Percentiles rank a stretch among this genome's conserved stretches.
phyloP scores from a whole-genome alignment of 495 filamentous ascomycete species.

The Neurospora sp. region DNA sequence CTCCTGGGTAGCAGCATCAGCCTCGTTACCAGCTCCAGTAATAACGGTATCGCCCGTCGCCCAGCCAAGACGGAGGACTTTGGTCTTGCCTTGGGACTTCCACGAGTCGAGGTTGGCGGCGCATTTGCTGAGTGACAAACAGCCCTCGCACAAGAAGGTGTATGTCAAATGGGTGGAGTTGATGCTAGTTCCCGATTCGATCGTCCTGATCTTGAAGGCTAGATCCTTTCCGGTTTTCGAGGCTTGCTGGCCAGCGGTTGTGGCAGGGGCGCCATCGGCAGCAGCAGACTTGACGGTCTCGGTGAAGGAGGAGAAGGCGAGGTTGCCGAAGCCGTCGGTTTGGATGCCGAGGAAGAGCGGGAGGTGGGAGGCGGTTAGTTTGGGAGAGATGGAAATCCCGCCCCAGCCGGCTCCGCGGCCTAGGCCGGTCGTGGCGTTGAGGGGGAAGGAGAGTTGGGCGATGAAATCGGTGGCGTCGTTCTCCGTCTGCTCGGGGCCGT shows the following conservation, averaged over 20 bases:
- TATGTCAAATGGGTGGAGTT: conserved; percentile 12
- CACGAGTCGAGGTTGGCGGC: background rate
- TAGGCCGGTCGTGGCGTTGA: background rate
- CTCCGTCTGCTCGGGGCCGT: background rate
- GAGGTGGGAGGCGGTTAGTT: conserved; percentile 14
- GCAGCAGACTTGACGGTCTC: background rate
- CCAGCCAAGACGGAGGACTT: background rate
- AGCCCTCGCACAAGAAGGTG: conserved; percentile 17
- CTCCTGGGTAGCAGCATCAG: background rate
- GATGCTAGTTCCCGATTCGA: conserved; percentile 5
- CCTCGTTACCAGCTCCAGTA: background rate
- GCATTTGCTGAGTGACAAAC: conserved; percentile 3
- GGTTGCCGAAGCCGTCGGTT: conserved; percentile 8
- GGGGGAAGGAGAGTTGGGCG: conserved; percentile 18
- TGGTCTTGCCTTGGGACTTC: background rate
- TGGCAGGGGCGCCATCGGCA: background rate
- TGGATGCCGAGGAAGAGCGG: conserved; percentile 12
- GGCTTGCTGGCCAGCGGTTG: conserved; percentile 4
- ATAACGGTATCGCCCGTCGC: fast-evolving
- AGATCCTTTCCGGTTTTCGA: conserved; percentile 2
- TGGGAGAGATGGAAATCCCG: conserved; percentile 3
- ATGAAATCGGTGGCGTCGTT: conserved; percentile 10
- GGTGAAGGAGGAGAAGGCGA: conserved; percentile 10
- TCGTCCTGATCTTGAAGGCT: conserved; percentile 8
- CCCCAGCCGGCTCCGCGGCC: conserved; percentile 18